A percentile compares a stretch with the other conserved stretches of the same genome.
Evolutionary conservation across 208 protist species (phyloP).

Genomic region (Paratrypanosoma confusum): DNA sequence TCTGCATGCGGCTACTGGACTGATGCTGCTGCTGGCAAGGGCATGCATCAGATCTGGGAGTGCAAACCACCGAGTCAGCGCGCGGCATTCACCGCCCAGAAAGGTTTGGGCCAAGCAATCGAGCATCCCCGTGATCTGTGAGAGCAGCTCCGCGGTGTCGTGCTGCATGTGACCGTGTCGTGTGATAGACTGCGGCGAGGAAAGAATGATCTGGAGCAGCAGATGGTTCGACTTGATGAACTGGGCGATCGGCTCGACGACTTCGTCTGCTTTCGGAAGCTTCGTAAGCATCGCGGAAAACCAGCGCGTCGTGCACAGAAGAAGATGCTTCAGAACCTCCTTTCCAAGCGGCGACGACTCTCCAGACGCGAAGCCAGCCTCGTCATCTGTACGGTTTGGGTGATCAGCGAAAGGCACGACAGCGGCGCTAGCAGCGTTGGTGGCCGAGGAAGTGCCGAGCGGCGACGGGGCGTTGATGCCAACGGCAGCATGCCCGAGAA

Average conservation of each 20-base stretch:
- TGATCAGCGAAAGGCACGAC: too few relatives aligned
- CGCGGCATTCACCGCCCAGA: conserved; percentile 46
- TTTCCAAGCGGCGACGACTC: too few relatives aligned
- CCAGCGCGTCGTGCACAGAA: conserved; percentile 48
- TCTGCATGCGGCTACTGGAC: too few relatives aligned
- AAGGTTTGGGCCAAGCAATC: conserved; percentile 34
- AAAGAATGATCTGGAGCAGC: conserved; percentile 50
- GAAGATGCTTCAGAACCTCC: conserved; percentile 42
- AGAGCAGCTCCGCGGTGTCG: conserved; percentile 35
- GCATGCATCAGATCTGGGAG: conserved; percentile 38
- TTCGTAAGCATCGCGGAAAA: conserved; percentile 48
- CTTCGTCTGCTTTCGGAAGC: conserved; percentile 30
- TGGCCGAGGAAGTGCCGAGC: too few relatives aligned
- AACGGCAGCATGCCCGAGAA: too few relatives aligned
- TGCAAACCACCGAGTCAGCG: conserved; percentile 36
- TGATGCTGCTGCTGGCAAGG: conserved; percentile 18
- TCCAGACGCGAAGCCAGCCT: too few relatives aligned
- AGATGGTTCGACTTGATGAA: conserved; percentile 48
- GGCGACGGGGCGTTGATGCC: too few relatives aligned
- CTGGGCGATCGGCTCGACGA: conserved; percentile 34
- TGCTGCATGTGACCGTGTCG: conserved; percentile 16
- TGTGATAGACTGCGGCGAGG: conserved; percentile 9
- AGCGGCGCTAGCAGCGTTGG: too few relatives aligned
- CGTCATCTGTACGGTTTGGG: too few relatives aligned
- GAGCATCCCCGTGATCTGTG: conserved; percentile 46